Base-by-base conservation (phyloP, 2,329 filamentous ascomycete species). In the Cladosporium sp. region DNA sequence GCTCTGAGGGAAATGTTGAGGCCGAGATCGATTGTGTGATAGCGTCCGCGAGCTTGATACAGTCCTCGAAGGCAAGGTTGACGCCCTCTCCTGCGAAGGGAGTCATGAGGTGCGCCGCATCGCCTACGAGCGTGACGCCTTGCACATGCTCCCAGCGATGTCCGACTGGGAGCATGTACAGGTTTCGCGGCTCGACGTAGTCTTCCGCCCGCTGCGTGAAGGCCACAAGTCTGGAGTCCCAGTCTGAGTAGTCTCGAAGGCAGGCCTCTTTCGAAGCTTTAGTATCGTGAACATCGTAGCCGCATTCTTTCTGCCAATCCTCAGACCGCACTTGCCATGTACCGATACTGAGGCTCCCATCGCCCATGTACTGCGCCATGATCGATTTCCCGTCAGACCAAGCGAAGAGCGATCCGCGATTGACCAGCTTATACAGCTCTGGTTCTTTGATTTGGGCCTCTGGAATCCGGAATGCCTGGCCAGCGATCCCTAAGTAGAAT, bases 141-240 rank as follows among this genome's bases (percentile, higher is more conserved):
- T 58, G 52, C 35, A 57, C 59, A 53, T 71, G 68, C 11, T 61
- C 46, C 70, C 70, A 74, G 2, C 37, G 56, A 54, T 66, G 63
- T 2, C 70, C 71, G 3, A 71, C 62, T 0, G 71, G 70, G 0
- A 74, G 61, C 64, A 72, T 72, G 58, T 67, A 71, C 11, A 72
- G 55, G 43, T 66, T 64, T 22, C 61, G 46, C 18, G 65, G 58
- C 56, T 59, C 59, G 4, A 61, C 46, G 0, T 56, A 52, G 1
- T 62, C 63, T 16, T 65, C 58, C 1, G 59, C 56, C 9, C 56
- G 56, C 8, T 66, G 58, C 3, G 68, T 56, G 7, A 66, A 58
- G 13, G 63, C 58, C 8, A 53, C 45, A 7, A 69, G 53, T 16
- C 62, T 56, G 2, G 63, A 59, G n/a, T 61, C 45, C 69, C 69